phyloP scores from a whole-genome alignment of 2,329 filamentous ascomycete genomes.

The Talaromyces funiculosus region DNA sequence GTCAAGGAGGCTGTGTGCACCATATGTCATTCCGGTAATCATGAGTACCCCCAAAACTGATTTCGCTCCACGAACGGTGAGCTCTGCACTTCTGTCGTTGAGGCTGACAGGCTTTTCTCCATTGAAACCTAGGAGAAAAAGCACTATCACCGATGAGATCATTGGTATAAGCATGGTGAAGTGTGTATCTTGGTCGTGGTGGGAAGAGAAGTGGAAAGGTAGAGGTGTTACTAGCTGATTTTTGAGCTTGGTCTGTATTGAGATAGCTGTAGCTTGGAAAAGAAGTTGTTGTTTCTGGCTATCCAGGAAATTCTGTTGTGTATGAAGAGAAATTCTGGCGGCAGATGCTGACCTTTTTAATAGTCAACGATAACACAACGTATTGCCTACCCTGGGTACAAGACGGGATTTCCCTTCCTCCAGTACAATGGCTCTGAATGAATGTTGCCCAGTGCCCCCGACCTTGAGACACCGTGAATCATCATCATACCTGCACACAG shows the following conservation, averaged over 20 bases:
- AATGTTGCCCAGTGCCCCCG: not conserved
- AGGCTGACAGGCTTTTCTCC: not conserved
- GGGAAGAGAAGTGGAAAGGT: not conserved
- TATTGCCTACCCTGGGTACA: not conserved
- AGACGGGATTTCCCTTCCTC: not conserved
- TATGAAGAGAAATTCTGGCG: not conserved
- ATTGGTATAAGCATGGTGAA: not conserved
- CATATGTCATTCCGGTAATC: not conserved
- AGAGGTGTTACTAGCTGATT: not conserved
- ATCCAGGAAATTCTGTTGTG: not conserved
- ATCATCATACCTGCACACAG: not conserved
- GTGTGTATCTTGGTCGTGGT: not conserved
- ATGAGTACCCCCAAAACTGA: not conserved
- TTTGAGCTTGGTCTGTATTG: not conserved
- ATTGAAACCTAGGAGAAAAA: conserved; percentile 10
- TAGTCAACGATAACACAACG: not conserved
- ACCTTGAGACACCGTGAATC: not conserved
- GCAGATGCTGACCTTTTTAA: not conserved
- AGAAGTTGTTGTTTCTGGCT: not conserved
- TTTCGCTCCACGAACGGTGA: not conserved
- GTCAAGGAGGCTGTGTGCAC: not conserved
- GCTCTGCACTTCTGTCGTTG: not conserved
- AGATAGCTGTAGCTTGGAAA: not conserved
- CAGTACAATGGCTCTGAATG: not conserved
- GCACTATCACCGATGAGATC: not conserved